Conservation (phyloP, 768 basidiomycete species). For the Kwoniella bestiolae region DNA sequence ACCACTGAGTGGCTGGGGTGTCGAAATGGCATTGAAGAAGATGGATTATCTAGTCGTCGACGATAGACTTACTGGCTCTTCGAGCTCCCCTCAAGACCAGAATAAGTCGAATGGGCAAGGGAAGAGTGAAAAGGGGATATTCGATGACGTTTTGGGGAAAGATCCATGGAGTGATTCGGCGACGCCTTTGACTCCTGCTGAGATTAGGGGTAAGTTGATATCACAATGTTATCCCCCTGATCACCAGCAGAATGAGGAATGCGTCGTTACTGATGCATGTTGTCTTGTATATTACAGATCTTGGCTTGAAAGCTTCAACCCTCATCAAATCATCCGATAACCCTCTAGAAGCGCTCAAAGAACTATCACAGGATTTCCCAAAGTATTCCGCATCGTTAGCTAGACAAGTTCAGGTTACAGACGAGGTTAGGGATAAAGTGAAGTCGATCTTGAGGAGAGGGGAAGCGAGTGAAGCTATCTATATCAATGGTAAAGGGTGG, state of each 20-base stretch:
- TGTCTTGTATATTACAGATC: slow-evolving; percentile 49
- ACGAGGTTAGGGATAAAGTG: slow-evolving; percentile 67
- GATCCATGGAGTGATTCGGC: slow-evolving; percentile 51
- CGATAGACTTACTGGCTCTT: slow-evolving; percentile 63
- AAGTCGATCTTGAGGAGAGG: slow-evolving; percentile 62
- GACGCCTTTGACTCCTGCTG: slow-evolving; percentile 53
- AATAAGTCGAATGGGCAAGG: background rate
- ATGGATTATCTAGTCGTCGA: slow-evolving; percentile 95
- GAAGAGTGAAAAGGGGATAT: slow-evolving; percentile 8
- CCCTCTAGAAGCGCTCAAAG: slow-evolving; percentile 66
- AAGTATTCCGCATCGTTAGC: slow-evolving; percentile 77
- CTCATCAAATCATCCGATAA: slow-evolving; percentile 69
- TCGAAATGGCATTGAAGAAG: slow-evolving; percentile 90
- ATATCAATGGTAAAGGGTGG: slow-evolving; percentile 78
- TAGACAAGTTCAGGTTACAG: slow-evolving; percentile 65
- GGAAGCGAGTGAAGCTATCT: slow-evolving; percentile 60
- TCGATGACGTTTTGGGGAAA: slow-evolving; percentile 39
- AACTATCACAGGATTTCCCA: slow-evolving; percentile 86
- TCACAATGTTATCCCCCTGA: background rate
- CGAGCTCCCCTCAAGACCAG: background rate
- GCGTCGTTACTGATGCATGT: too few relatives aligned
- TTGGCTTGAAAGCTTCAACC: slow-evolving; percentile 76
- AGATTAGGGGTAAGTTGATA: slow-evolving; percentile 63
- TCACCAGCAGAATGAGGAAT: slow-evolving; percentile 55
- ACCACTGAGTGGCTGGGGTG: slow-evolving; percentile 82